Evolutionary conservation across 1,139 yeast species (phyloP).

Genomic region (Candida sp.): DNA sequence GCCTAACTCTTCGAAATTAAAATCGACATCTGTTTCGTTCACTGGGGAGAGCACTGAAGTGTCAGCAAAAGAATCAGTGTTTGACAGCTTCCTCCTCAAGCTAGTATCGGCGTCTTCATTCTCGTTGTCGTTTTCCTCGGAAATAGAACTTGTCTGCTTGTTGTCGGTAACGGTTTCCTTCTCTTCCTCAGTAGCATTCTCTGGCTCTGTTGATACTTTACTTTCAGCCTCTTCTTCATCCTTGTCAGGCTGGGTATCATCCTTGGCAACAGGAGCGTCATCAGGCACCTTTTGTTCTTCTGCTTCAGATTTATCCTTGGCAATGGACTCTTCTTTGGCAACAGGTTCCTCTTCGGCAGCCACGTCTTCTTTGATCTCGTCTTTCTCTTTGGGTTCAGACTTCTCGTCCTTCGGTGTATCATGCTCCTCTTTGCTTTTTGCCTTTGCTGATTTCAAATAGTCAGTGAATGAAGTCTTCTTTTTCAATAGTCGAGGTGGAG

Average conservation of each 20-base stretch:
- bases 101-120: background rate
- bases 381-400: background rate
- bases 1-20: constrained; percentile 17
- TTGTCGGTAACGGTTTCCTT: too few species aligned
- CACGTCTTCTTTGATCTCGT: background rate
- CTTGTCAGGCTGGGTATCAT: background rate
- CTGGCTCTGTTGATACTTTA: too few species aligned
- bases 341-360: background rate
- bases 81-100: background rate
- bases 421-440: constrained; percentile 3
- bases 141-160: background rate
- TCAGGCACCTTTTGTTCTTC: constrained; percentile 1
- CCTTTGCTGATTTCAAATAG: constrained; percentile 16
- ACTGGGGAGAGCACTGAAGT: constrained; percentile 28
- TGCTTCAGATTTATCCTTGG: background rate
- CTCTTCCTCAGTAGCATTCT: background rate
- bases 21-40: constrained; percentile 20
- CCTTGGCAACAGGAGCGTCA: background rate
- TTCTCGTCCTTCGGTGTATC: constrained; percentile 1
- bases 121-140: background rate
- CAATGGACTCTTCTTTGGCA: background rate
- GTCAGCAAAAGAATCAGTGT: constrained; percentile 18
- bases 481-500: constrained; percentile 1
- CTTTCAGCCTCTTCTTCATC: background rate
- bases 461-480: constrained; percentile 20